Evolutionary conservation across 1,284 basidiomycete species (phyloP).

Genomic region (Porogramme epimiltina): DNA sequence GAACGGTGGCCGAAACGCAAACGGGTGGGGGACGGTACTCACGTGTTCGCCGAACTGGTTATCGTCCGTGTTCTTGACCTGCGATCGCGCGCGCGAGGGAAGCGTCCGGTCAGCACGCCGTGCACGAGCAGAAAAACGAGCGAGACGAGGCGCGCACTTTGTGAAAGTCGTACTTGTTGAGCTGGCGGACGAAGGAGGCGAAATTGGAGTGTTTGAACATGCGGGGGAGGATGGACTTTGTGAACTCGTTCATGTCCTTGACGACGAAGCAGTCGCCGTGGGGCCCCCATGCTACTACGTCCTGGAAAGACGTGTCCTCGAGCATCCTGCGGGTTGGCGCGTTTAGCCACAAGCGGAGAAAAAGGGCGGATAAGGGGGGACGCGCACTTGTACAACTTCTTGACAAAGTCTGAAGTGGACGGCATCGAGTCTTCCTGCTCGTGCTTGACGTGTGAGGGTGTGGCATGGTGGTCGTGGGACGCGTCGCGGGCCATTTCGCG

Average conservation of each 20-base stretch:
- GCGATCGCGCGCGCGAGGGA: not conserved
- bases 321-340: constrained; percentile 66
- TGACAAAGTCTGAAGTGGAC: constrained; percentile 89
- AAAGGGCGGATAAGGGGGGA: constrained; percentile 9
- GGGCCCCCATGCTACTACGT: constrained; percentile 87
- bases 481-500: constrained; percentile 27
- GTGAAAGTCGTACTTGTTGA: constrained; percentile 99
- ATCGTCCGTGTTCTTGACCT: constrained; percentile 83
- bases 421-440: constrained; percentile 65
- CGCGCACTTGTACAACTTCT: constrained; percentile 90
- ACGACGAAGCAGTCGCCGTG: constrained; percentile 92
- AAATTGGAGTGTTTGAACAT: constrained; percentile 99
- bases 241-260: constrained; percentile 99
- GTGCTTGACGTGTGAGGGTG: constrained; percentile 32
- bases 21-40: constrained; percentile 28
- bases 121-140: not conserved
- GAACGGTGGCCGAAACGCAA: not conserved
- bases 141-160: constrained; percentile 58
- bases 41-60: constrained; percentile 80
- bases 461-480: constrained; percentile 21
- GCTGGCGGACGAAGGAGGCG: constrained; percentile 89
- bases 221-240: constrained; percentile 89
- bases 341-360: not conserved
- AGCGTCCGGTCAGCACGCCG: not conserved
- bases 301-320: constrained; percentile 74